A percentile compares a stretch with the other conserved stretches of the same genome.
phyloP scores from a whole-genome alignment of 306 rosid species.

The Pueraria montana region DNA sequence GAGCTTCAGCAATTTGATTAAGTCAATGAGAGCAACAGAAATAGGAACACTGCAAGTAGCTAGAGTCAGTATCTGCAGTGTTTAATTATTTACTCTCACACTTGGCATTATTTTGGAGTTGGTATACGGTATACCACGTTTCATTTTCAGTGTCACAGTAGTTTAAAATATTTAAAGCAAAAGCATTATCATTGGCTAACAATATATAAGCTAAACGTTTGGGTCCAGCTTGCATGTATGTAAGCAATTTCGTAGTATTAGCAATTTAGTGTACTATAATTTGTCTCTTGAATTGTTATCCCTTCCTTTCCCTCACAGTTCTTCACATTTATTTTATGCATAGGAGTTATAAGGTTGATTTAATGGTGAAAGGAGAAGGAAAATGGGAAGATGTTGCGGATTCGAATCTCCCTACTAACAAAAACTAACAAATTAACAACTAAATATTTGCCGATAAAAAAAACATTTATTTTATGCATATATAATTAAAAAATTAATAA shows the following conservation, averaged over 20 bases:
- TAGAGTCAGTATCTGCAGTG: not conserved
- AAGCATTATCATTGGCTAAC: slow-evolving; percentile 12
- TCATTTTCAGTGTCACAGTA: not conserved
- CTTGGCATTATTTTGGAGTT: slow-evolving; percentile 16
- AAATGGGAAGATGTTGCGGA: no score
- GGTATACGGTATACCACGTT: not conserved
- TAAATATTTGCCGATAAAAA: no score
- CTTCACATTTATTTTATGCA: not conserved
- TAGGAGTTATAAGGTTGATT: no score
- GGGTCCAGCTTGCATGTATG: slow-evolving; percentile 39
- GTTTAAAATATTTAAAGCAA: slow-evolving; percentile 4
- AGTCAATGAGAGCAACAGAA: not conserved
- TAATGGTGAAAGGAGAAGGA: no score
- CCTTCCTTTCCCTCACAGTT: not conserved
- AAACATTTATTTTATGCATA: no score
- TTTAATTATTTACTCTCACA: not conserved
- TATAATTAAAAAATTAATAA: no score
- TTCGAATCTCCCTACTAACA: no score
- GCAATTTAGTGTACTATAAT: not conserved
- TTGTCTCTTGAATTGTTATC: slow-evolving; percentile 4
- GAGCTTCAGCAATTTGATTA: not conserved
- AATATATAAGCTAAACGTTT: slow-evolving; percentile 19
- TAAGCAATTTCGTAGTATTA: slow-evolving; percentile 31
- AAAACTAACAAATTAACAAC: no score
- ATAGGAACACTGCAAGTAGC: not conserved